Base-by-base conservation (phyloP, 2,329 filamentous ascomycete genomes). In the Camptophora hylomeconis region DNA sequence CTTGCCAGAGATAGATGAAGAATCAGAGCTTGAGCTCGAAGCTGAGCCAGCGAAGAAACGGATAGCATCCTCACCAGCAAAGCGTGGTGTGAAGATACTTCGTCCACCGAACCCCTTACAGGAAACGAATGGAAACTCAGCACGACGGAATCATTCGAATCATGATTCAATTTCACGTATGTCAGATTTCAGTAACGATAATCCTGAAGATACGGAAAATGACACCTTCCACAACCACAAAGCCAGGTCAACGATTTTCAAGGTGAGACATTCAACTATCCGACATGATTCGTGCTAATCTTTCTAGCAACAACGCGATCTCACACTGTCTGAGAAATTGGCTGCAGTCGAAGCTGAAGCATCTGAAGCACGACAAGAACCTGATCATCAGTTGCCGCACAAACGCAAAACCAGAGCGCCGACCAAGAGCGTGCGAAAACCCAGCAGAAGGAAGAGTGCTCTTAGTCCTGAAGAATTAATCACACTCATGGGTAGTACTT, bases 321-420 rank as follows among this genome's bases (percentile, higher is more conserved):
- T n/a, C n/a, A 58, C 52, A 18, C 44, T 62, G 5, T 32, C 50
- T 5, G 53, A 62, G 35, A 62, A 60, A 36, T 50, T 63, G 7
- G 56, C 55, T 8, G 50, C 47, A 1, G 54, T 51, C 4, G 54
- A 61, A 38, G 50, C 51, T 12, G 58, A 62, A 38, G 59, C 60
- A 13, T 47, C 50, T 20, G 51, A 48, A 18, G 54, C 53, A 7
- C 51, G 52, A 32, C 45, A 46, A 37, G 38, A n/a, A n/a, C n/a
- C n/a, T n/a, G n/a, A n/a, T n/a, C n/a, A n/a, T n/a, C n/a, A n/a
- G n/a, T n/a, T n/a, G n/a, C n/a, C n/a, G n/a, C n/a, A n/a, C n/a
- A n/a, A n/a, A n/a, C n/a, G n/a, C n/a, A n/a, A n/a, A n/a, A n/a
- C n/a, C n/a, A n/a, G n/a, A n/a, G n/a, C n/a, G n/a, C n/a, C n/a